Evolutionary conservation across 2,329 filamentous ascomycete species (phyloP).

Genomic region (Arthrinium phaeospermum): DNA sequence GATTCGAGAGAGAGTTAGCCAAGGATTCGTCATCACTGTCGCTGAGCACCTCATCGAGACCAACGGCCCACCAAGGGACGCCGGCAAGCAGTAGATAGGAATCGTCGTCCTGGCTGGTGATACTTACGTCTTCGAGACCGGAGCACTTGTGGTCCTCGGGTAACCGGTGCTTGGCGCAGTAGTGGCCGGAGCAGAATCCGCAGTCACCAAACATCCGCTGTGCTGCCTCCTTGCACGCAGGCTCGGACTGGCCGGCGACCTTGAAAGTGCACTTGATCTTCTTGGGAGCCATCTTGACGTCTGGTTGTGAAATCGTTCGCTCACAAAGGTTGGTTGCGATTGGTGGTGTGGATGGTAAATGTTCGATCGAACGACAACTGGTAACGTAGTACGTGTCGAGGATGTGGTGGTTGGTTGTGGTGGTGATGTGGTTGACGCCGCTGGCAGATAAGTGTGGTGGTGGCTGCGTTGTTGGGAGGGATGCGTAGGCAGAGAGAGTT

Average conservation of each 20-base stretch:
- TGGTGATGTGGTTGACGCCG: not conserved
- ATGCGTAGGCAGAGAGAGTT: not conserved
- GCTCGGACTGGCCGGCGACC: slow-evolving; percentile 54
- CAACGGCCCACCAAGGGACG: slow-evolving; percentile 49
- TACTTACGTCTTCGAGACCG: slow-evolving; percentile 82
- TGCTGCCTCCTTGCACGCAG: slow-evolving; percentile 84
- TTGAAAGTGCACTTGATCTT: slow-evolving; percentile 75
- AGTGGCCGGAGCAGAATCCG: slow-evolving; percentile 91
- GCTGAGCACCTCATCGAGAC: slow-evolving; percentile 42
- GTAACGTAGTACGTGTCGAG: not conserved
- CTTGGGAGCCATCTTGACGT: slow-evolving; percentile 65
- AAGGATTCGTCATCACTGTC: slow-evolving; percentile 36
- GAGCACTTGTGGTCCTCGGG: slow-evolving; percentile 93
- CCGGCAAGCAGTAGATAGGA: slow-evolving; percentile 17
- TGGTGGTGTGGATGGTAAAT: not conserved
- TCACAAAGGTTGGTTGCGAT: not conserved
- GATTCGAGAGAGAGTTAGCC: slow-evolving; percentile 41
- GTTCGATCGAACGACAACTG: not conserved
- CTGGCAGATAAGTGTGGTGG: not conserved
- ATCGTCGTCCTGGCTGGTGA: slow-evolving; percentile 28
- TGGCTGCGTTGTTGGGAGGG: not conserved
- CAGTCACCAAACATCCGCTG: slow-evolving; percentile 97
- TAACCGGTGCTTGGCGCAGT: slow-evolving; percentile 93
- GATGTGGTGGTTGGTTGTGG: not conserved
- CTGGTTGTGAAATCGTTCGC: not conserved